Percentiles rank a stretch among this genome's conserved stretches.
phyloP scores from a whole-genome alignment of 2,329 filamentous ascomycete species.

The Lachnellula willkommii region DNA sequence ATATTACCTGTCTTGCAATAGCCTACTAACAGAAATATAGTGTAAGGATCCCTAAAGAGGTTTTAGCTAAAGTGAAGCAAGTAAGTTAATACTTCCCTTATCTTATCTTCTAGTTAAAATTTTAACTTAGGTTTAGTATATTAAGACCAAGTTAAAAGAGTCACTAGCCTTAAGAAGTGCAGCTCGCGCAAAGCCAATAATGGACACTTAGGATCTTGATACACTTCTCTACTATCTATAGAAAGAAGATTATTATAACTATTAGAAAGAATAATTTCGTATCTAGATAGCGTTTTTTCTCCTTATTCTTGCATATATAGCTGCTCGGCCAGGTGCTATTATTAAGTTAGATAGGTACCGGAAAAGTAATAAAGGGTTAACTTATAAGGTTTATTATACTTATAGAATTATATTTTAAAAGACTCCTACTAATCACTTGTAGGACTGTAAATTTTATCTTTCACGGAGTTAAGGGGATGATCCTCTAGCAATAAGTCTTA shows the following conservation, averaged over 20 bases:
- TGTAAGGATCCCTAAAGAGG: neutral
- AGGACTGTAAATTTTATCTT: neutral
- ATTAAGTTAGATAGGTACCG: neutral
- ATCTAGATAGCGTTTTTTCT: neutral
- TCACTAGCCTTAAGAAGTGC: neutral
- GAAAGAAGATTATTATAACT: neutral
- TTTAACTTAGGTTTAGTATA: neutral
- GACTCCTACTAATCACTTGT: neutral
- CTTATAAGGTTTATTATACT: neutral
- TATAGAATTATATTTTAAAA: neutral
- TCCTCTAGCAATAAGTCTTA: neutral
- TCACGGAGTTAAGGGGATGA: neutral
- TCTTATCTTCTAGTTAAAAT: neutral
- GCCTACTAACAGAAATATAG: neutral
- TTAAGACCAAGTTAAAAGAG: neutral
- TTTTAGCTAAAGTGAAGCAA: neutral
- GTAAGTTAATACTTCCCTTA: neutral
- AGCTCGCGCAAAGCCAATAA: neutral
- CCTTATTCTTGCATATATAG: neutral
- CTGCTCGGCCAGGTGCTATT: neutral
- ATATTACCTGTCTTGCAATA: neutral
- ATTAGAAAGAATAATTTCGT: neutral
- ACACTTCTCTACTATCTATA: neutral
- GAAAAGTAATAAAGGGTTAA: neutral
- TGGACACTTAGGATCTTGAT: neutral